Conservation (phyloP, 2,329 filamentous ascomycete genomes). For the Sporothrix brasiliensis region DNA sequence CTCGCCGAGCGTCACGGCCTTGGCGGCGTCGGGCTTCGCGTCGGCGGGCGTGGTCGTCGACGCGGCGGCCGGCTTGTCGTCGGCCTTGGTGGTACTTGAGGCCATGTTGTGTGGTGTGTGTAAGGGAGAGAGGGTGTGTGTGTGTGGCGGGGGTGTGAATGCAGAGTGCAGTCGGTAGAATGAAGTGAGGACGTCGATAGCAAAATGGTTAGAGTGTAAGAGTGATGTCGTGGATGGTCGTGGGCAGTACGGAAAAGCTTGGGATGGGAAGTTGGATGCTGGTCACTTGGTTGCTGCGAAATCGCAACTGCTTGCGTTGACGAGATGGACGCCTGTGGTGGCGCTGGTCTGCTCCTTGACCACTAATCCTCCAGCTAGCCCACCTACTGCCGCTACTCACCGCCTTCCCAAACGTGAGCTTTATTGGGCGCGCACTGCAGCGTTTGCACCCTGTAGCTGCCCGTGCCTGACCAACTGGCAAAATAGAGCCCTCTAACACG, state of each 20-base stretch:
- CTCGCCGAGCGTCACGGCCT: constrained; percentile 74
- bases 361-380: background rate
- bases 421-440: background rate
- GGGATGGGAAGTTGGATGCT: background rate
- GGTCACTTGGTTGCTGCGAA: background rate
- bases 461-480: no score
- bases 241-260: no score
- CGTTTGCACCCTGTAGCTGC: no score
- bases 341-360: background rate
- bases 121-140: constrained; percentile 19
- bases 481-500: no score
- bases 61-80: constrained; percentile 42
- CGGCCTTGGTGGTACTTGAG: constrained; percentile 42
- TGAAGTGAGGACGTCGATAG: background rate
- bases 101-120: constrained; percentile 42
- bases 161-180: background rate
- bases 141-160: background rate
- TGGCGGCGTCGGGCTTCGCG: constrained; percentile 52
- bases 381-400: constrained; percentile 21
- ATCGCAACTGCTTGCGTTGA: constrained; percentile 22
- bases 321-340: constrained; percentile 15
- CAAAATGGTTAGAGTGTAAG: background rate
- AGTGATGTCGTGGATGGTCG: background rate
- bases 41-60: constrained; percentile 56
- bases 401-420: constrained; percentile 27